These are phyloP conservation scores for Pseudogymnoascus verrucosus DNA, from an alignment of 2,329 filamentous ascomycete species.

Conservation along the genomic window DNA sequence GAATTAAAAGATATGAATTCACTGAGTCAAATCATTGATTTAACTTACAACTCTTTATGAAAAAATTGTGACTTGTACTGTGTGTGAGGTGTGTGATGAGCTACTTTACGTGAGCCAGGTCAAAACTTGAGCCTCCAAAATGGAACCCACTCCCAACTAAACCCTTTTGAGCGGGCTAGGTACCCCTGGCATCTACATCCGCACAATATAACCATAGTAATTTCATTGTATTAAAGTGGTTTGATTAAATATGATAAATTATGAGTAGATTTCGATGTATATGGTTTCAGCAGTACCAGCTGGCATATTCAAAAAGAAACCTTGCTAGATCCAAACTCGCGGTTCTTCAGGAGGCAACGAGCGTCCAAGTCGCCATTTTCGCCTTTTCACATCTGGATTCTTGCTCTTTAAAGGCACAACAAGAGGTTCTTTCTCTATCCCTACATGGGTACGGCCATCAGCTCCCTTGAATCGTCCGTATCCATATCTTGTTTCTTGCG, in stretches of 20 bases:
- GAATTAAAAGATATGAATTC: slow-evolving; percentile 7
- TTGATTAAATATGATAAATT: neutral
- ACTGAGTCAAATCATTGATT: neutral
- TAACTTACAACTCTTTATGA: neutral
- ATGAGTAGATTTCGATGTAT: neutral
- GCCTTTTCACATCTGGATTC: slow-evolving; percentile 16
- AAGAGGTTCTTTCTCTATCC: slow-evolving; percentile 42
- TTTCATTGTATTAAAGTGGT: neutral
- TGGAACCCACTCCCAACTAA: neutral
- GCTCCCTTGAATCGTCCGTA: slow-evolving; percentile 43
- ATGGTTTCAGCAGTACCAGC: neutral
- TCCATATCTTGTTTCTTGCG: slow-evolving; percentile 29
- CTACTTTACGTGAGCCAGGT: neutral
- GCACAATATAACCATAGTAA: neutral
- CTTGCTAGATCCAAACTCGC: slow-evolving; percentile 16
- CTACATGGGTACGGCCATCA: slow-evolving; percentile 40
- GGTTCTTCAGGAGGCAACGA: slow-evolving; percentile 12
- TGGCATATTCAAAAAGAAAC: neutral
- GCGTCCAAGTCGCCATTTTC: slow-evolving; percentile 5
- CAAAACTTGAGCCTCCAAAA: neutral
- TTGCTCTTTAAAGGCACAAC: slow-evolving; percentile 27
- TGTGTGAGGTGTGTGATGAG: neutral
- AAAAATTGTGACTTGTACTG: no score
- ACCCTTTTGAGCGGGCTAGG: neutral
- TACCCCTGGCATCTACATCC: neutral